Evolutionary conservation across 1,139 yeast genomes (phyloP), one percentile per base, ranked within the genome.

Genomic region (Pichia sp.): DNA sequence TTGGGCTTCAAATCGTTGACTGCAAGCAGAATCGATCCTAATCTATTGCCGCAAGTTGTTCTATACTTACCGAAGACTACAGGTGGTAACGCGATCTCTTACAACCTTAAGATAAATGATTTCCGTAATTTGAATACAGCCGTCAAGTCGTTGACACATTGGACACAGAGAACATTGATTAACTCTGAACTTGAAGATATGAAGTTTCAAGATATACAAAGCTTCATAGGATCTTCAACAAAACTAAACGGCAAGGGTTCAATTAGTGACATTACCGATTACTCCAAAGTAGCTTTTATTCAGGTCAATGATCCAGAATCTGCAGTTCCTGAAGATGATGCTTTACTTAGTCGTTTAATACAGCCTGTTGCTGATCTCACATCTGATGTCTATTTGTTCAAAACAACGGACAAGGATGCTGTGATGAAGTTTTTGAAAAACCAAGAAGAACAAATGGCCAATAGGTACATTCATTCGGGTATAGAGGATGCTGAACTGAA

Each of bases 351-450:
- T 2, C 78, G 84, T 62, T 63, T 87, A 51, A 69, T 84, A 47
- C 85, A 83, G 53, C 81, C 80, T 16, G 71, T 85, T 27, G 78
- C 85, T 55, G 73, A 78, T 51, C 71, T 84, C 7, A 84, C 85
- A 1, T 73, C 76, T 58, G 79, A 84, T 61, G 74, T 83, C 14
- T 74, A 76, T 59, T 67, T 87, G 14, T 82, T 74, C 65, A 78
- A 77, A 46, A 76, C 83, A 1, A 75, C 76, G 36, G 82, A 82
- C 60, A 50, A 50, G 43, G 66, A 69, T 7, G 73, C 73, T 46
- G 70, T 82, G 48, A 71, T 74, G 50, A 64, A 68, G 0, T 69
- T 78, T 24, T 63, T 79, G 4, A 71, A 73, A 33, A 57, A 69
- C 0, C 85, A 80, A 63, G 79, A 79, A 9, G 65, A 69, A 40